Base-by-base conservation (phyloP, 768 basidiomycete genomes). In the Leccinum rimulosum region DNA sequence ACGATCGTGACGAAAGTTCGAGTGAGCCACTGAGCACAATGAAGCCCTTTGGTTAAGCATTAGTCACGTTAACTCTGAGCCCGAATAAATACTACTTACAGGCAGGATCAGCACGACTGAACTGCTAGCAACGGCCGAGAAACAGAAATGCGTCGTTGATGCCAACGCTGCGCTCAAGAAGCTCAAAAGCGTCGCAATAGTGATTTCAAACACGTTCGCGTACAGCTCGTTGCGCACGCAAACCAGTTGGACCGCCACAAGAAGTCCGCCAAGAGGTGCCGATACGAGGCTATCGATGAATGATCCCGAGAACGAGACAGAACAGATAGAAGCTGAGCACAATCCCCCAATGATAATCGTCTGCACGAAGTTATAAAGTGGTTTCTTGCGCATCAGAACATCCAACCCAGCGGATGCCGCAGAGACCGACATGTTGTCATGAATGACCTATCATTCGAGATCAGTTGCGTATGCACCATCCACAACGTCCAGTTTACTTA, bases 51-150 rank as follows among this genome's bases (percentile, higher is more conserved):
- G 17, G 57, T 48, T 43, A 14, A 43, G 33, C 48, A 40, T 40
- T 2, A 40, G 15, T 12, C 51, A 58, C 19, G 51, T 63, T 12
- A 60, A 50, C 17, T n/a, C 1, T 19, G 12, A 9, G 12, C 8
- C 22, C 6, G 10, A 27, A 17, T 50, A 9, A 40, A 19, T 52
- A 52, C 0, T 36, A 71, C 82, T 66, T 59, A 88, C 87, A 5
- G 90, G 91, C 3, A 93, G 79, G 63, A 94, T 93, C 61, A 92
- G 80, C 4, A 93, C 89, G 55, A 93, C 84, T 4, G 89, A 85
- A 36, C 83, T 84, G 6, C 89, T 88, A 0, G 88, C 88, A 56
- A 93, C 77, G 0, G 93, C 89, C 0, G 91, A 85, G 68, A 91
- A 94, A 73, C 92, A 95, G 61, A 95, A 85, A 31, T 79, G 73